Evolutionary conservation across 768 basidiomycete genomes (phyloP).

Genomic region (Tylopilus sp.): DNA sequence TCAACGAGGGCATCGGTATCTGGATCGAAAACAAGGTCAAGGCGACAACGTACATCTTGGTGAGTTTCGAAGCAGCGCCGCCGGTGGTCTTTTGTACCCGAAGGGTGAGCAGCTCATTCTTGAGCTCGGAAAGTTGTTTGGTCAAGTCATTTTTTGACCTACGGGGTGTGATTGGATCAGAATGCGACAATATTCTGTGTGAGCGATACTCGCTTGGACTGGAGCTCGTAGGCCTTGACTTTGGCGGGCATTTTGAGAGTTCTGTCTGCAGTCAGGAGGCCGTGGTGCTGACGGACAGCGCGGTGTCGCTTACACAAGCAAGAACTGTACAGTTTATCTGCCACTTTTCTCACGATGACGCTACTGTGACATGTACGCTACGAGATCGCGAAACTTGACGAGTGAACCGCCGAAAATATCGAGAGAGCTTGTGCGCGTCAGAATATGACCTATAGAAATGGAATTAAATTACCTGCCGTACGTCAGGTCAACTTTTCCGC

Average conservation of each 20-base stretch:
- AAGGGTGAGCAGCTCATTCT: constrained; percentile 89
- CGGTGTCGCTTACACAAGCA: constrained; percentile 30
- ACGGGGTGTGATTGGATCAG: constrained; percentile 12
- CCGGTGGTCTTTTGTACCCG: constrained; percentile 98
- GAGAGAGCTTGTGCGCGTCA: constrained; percentile 41
- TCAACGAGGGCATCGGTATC: background rate
- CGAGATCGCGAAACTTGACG: constrained; percentile 58
- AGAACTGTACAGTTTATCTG: constrained; percentile 42
- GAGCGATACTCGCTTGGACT: constrained; percentile 71
- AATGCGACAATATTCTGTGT: background rate
- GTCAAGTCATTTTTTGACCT: constrained; percentile 97
- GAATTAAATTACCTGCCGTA: constrained; percentile 31
- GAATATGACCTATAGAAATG: background rate
- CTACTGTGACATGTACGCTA: background rate
- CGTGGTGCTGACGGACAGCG: constrained; percentile 27
- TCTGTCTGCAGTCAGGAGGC: constrained; percentile 30
- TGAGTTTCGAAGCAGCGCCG: constrained; percentile 92
- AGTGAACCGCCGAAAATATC: constrained; percentile 70
- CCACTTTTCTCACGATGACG: constrained; percentile 38
- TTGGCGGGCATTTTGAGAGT: constrained; percentile 75
- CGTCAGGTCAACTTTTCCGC: constrained; percentile 62
- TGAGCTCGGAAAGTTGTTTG: constrained; percentile 92
- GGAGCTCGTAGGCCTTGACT: constrained; percentile 95
- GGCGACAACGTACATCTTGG: constrained; percentile 78
- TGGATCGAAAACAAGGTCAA: background rate